Conservation (phyloP, 148 eudicot species). For the Camellia sinensis region DNA sequence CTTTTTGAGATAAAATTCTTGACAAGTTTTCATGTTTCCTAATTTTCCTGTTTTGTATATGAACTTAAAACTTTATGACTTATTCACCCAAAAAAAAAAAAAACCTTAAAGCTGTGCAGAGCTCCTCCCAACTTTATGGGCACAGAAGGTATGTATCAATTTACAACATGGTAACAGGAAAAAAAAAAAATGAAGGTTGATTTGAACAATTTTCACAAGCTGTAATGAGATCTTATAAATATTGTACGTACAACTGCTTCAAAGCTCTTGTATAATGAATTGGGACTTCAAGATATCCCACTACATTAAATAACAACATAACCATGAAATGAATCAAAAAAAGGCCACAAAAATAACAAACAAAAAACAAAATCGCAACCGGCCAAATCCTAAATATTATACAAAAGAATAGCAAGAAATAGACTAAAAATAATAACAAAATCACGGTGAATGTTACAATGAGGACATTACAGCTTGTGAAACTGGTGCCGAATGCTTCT, state of each 20-base stretch:
- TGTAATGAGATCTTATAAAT: background rate
- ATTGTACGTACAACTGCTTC: conserved; percentile 15
- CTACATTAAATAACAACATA: background rate
- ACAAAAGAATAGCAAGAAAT: conserved; percentile 11
- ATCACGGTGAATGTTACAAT: background rate
- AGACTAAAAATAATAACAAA: background rate
- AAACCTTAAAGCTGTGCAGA: too few species aligned
- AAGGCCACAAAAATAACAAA: background rate
- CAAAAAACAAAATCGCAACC: background rate
- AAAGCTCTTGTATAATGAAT: background rate
- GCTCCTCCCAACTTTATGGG: too few species aligned
- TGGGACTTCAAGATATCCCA: conserved; percentile 5
- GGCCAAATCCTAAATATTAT: conserved; percentile 6
- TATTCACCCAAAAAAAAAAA: too few species aligned
- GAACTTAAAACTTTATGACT: too few species aligned
- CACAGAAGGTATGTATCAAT: too few species aligned
- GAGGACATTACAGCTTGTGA: conserved; percentile 13
- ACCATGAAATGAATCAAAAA: background rate
- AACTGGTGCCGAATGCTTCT: conserved; percentile 38
- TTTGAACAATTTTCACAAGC: conserved; percentile 15
- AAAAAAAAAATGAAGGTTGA: background rate
- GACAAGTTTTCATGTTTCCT: too few species aligned
- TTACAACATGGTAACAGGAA: background rate
- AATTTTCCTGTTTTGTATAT: too few species aligned
- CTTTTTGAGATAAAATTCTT: too few species aligned